Percentiles rank a stretch among this genome's conserved stretches.
These are phyloP conservation scores for Salvia rosmarinus DNA, from an alignment of 257 asterid genomes.

Conservation along the genomic window DNA sequence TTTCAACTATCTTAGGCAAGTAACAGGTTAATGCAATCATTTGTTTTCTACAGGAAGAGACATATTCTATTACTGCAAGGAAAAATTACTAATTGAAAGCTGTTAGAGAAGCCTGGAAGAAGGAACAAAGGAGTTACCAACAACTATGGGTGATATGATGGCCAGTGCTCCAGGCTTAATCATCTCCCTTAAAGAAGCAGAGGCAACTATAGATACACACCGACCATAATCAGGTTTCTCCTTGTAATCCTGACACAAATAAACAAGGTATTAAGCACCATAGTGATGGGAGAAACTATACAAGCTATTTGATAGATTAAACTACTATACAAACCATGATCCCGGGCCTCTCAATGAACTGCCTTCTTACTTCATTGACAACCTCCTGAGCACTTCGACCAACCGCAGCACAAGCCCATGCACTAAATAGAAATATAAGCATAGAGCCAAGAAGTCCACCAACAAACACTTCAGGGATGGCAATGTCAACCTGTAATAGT, in stretches of 20 bases:
- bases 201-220: conserved; percentile 96
- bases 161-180: conserved; percentile 98
- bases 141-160: conserved; percentile 83
- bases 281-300: conserved; percentile 19
- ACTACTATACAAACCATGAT: conserved; percentile 75
- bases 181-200: conserved; percentile 99
- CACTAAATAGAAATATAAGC: conserved; percentile 96
- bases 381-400: conserved; percentile 99
- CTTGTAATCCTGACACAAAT: conserved; percentile 73
- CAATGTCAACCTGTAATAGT: conserved; percentile 83
- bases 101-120: conserved; percentile 13
- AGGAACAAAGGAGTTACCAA: conserved; percentile 57
- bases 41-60: conserved; percentile 27
- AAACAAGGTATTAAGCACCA: conserved; percentile 28
- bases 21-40: conserved; percentile 7
- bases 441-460: conserved; percentile 97
- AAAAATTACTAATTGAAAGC: conserved; percentile 1
- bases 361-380: conserved; percentile 97
- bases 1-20: conserved; percentile 11
- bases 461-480: conserved; percentile 96
- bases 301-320: conserved; percentile 22
- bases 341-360: conserved; percentile 99
- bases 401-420: conserved; percentile 99
- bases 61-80: conserved; percentile 17
- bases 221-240: conserved; percentile 98